Evolutionary conservation across 352 stramenopile genomes (phyloP).

Genomic region (Phytophthora tentaculata): DNA sequence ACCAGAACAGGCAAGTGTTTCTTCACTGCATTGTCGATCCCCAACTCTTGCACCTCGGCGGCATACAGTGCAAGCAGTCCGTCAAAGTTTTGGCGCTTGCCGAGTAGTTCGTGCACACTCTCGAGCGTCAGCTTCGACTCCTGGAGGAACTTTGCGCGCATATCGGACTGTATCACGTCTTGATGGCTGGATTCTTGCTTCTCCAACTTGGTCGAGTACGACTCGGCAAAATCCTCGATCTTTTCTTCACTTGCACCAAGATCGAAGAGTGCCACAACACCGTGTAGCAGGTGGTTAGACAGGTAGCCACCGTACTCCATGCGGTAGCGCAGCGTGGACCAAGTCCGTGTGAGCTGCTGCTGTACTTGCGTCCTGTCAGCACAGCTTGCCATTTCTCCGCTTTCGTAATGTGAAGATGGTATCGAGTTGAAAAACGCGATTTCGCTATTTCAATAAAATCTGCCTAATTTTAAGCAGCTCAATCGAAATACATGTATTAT

Average conservation of each 20-base stretch:
- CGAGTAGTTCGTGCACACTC: conserved; percentile 25
- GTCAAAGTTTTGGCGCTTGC: conserved; percentile 45
- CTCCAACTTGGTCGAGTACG: conserved; percentile 41
- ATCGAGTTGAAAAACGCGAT: too few relatives aligned
- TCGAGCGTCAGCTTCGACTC: conserved; percentile 32
- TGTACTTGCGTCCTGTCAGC: conserved; percentile 20
- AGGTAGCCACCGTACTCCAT: conserved; percentile 45
- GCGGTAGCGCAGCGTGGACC: conserved; percentile 39
- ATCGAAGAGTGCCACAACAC: conserved; percentile 40
- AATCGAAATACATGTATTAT: too few relatives aligned
- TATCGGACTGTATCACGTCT: conserved; percentile 25
- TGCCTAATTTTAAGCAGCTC: too few relatives aligned
- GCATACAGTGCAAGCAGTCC: conserved; percentile 37
- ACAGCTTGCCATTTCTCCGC: conserved; percentile 4
- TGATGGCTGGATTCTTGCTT: conserved; percentile 16
- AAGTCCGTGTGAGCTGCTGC: conserved; percentile 27
- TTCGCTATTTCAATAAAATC: too few relatives aligned
- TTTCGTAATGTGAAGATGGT: too few relatives aligned
- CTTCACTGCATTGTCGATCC: conserved; percentile 38
- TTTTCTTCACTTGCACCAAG: conserved; percentile 39
- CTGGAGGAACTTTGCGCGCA: conserved; percentile 12
- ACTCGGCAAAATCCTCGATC: conserved; percentile 34
- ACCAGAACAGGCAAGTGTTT: conserved; percentile 45
- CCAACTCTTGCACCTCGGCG: conserved; percentile 32
- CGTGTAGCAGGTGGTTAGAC: conserved; percentile 48